Evolutionary conservation across 2,329 filamentous ascomycete genomes (phyloP).

Genomic region (Chrysoporthe cubensis): DNA sequence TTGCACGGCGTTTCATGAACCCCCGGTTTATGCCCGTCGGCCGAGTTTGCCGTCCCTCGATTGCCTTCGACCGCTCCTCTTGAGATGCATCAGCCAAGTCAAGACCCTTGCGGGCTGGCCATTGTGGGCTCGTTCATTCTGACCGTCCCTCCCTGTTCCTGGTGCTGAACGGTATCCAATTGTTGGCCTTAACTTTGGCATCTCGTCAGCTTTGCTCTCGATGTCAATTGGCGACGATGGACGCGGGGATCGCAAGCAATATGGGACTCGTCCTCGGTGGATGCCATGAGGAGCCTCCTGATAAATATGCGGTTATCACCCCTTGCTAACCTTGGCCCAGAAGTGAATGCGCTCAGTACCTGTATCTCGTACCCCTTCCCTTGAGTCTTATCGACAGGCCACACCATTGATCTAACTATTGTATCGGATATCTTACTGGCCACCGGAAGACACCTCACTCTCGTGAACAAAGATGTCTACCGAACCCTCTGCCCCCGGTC

Average conservation of each 20-base stretch:
- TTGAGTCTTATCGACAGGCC: constrained; percentile 6
- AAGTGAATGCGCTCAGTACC: not conserved
- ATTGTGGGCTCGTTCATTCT: constrained; percentile 1
- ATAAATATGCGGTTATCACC: constrained; percentile 13
- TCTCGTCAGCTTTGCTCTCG: constrained; percentile 12
- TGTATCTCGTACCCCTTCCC: not conserved
- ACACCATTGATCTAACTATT: not conserved
- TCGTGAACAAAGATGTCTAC: constrained; percentile 11
- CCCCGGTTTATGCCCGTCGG: constrained; percentile 14
- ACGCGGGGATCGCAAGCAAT: not conserved
- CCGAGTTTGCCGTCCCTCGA: constrained; percentile 15
- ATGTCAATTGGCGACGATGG: not conserved
- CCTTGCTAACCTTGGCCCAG: not conserved
- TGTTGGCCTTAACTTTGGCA: constrained; percentile 5
- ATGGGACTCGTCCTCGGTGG: not conserved
- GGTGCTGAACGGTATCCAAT: constrained; percentile 13
- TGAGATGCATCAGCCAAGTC: constrained; percentile 16
- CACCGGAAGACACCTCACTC: constrained; percentile 1
- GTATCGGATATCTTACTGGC: not conserved
- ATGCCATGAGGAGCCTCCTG: constrained; percentile 7
- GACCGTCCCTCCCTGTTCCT: constrained; percentile 14
- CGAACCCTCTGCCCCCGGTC: constrained; percentile 11
- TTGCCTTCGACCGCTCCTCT: constrained; percentile 11
- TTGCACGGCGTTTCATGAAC: constrained; percentile 9
- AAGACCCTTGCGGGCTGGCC: constrained; percentile 7